Base-by-base conservation (phyloP, 225 moss, liverwort and hornwort genomes). In the Asterella californica region DNA sequence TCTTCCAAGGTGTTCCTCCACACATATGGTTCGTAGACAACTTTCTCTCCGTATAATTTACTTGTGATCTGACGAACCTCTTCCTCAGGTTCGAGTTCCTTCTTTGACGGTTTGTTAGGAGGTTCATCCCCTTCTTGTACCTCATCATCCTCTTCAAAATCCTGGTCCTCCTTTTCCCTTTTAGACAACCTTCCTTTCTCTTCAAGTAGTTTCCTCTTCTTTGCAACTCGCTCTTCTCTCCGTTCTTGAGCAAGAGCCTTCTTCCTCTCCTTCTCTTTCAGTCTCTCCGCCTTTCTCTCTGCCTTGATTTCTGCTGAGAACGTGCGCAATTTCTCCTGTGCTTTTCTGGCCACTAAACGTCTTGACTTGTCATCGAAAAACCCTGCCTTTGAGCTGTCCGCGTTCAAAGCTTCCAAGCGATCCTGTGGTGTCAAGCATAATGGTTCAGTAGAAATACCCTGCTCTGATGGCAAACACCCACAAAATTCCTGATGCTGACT, bases 11-110 rank as follows among this genome's bases (percentile, higher is more conserved):
- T 79, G 33, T 63, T 61, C 75, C 67, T 87, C 79, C 87, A 70
- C 60, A 79, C 74, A 9, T 87, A 87, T 17, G 84, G 84, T 59
- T 81, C 77, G 53, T 84, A 87, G 6, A 75, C 82, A 34, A 87
- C 69, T 65, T 76, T 82, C 62, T 87, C 86, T 18, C 63, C 75
- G 30, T 79, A 52, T 17, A 69, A n/a, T 54, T 37, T 75, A 19
- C 74, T 75, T 69, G 75, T 45, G 27, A 76, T 62, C 9, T 42
- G 76, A 19, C 38, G 48, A 10, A 45, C 70, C 42, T 81, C 78
- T 53, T 78, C 78, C 63, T 78, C 64, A 18, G 78, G 29, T 52
- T 48, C 64, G 2, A 49, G n/a, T 5, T 47, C 78, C 64, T 78
- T 78, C 78, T 65, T 66, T 19, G 38, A 48, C 10, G 64, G 10